Evolutionary conservation across 2,329 filamentous ascomycete genomes (phyloP), one percentile per base, ranked within the genome.

Genomic region (Boeremia exigua): DNA sequence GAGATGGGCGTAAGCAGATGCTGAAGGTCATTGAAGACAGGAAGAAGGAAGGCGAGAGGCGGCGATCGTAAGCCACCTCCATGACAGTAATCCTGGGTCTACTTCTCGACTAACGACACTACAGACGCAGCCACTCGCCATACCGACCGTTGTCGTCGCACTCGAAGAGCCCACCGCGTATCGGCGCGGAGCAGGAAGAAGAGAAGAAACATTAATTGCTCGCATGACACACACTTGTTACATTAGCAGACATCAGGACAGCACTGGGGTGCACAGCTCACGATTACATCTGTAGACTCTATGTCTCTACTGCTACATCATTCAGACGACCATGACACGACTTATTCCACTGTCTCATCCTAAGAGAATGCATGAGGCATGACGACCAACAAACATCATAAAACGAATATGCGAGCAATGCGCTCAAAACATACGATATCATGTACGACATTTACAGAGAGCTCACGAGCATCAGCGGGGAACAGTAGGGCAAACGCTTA

Each of bases 1-100:
- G 80, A 38, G 88, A 88, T 5, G 92, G 90, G 1, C 82, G 95
- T 48, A 96, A 96, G 75, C 91, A 96, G 75, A 98, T 99, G 86
- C 77, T 96, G 61, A 88, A 86, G 70, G 93, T 95, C 33, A 96
- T 98, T 62, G 92, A 97, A 67, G 88, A 83, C 32, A 85, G 96
- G 69, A 86, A 92, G 56, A 92, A 92, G 74, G 93, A 97, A 75
- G 94, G 91, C 19, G 91, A 96, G 76, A 84, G 91, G 64, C 84
- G 93, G 72, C 83, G 88, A 81, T 92, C 89, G 88, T 92, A 80
- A 82, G 89, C 85, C 7, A 12, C 38, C n/a, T 29, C 19, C 3
- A 29, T 36, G 14, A 15, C 5, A 25, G 15, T 8, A 5, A n/a
- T 11, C 1, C 1, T 40, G 7, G 29, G 37, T 8, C 15, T 33